A percentile compares a stretch with the other conserved stretches of the same genome.
Evolutionary conservation across 768 basidiomycete species (phyloP).

Genomic region (Rhodotorula babjevae): DNA sequence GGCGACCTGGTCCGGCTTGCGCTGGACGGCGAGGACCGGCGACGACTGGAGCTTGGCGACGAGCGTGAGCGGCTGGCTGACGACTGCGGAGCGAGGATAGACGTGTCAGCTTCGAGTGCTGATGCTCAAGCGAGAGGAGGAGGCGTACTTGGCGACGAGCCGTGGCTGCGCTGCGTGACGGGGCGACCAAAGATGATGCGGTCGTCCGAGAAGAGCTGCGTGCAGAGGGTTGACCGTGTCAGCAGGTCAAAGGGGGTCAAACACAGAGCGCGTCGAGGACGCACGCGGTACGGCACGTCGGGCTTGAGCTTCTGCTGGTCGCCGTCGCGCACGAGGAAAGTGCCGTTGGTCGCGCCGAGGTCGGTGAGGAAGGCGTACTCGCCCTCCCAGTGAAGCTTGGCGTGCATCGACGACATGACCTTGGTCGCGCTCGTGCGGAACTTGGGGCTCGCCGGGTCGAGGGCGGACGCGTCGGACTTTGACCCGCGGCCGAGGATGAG

Average conservation of each 20-base stretch:
- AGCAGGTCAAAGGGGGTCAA: too few relatives aligned
- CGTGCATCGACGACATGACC: conserved; percentile 24
- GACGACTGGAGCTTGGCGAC: background rate
- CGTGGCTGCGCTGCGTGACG: background rate
- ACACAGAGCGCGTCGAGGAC: background rate
- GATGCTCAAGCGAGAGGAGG: too few relatives aligned
- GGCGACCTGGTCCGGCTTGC: too few relatives aligned
- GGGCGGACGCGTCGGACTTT: background rate
- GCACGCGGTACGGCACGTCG: background rate
- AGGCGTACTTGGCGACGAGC: background rate
- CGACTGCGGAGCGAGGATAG: background rate
- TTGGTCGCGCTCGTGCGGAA: conserved; percentile 17
- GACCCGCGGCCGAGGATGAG: conserved; percentile 13
- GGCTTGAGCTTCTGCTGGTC: background rate
- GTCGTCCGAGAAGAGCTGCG: conserved; percentile 8
- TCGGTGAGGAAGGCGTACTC: conserved; percentile 4
- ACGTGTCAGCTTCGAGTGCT: too few relatives aligned
- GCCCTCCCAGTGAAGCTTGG: conserved; percentile 1
- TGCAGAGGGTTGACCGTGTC: background rate
- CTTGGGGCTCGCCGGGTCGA: conserved; percentile 2
- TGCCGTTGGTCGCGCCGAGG: conserved; percentile 17
- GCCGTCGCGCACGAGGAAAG: background rate
- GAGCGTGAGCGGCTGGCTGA: background rate
- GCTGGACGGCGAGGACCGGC: background rate
- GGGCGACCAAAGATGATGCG: conserved; percentile 12